These are phyloP conservation scores for Cryptosporidium ubiquitum DNA, from an alignment of 169 alveolate species.

Conservation along the genomic window DNA sequence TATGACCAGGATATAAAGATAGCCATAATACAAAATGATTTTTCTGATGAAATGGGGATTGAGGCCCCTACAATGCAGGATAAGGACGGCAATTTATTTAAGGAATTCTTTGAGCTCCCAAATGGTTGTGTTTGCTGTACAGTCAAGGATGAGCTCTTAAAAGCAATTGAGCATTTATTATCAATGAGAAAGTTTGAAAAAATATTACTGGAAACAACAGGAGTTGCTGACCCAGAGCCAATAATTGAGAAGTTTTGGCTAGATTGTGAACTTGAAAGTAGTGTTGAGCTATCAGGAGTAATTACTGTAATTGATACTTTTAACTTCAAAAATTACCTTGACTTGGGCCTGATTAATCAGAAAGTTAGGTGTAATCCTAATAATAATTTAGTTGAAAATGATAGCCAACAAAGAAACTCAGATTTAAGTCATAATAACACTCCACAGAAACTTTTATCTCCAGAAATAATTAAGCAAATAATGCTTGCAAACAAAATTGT, in stretches of 20 bases:
- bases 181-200: constrained; percentile 78
- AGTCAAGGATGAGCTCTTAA: constrained; percentile 84
- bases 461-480: constrained; percentile 79
- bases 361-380: background rate
- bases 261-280: constrained; percentile 81
- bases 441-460: constrained; percentile 10
- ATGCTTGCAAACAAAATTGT: constrained; percentile 84
- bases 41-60: constrained; percentile 88
- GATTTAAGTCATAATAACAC: background rate
- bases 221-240: constrained; percentile 87
- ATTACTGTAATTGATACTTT: constrained; percentile 80
- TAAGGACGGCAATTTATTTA: constrained; percentile 85
- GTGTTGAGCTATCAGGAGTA: constrained; percentile 79
- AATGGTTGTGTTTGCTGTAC: constrained; percentile 92
- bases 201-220: constrained; percentile 86
- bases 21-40: constrained; percentile 88
- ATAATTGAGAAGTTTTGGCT: constrained; percentile 85
- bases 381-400: background rate
- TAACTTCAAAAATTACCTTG: constrained; percentile 59
- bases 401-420: background rate
- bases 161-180: constrained; percentile 82
- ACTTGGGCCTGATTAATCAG: constrained; percentile 2
- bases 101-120: constrained; percentile 87
- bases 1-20: constrained; percentile 63
- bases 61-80: constrained; percentile 88